Percentiles rank a stretch among this genome's conserved stretches.
phyloP scores from a whole-genome alignment of 1,284 basidiomycete genomes.

The Vanrija sp. region DNA sequence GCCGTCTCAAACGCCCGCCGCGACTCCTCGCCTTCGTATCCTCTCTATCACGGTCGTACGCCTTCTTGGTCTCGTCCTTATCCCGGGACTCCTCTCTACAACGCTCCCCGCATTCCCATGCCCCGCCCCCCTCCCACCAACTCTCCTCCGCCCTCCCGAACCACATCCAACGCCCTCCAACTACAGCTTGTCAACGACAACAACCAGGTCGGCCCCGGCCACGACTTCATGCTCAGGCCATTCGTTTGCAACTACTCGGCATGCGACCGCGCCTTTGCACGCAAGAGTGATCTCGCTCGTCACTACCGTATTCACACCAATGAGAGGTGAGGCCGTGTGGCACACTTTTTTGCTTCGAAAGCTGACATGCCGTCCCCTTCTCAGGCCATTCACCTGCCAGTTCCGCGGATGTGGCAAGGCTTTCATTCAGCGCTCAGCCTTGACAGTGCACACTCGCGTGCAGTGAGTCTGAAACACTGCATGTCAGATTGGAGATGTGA shows the following conservation, averaged over 20 bases:
- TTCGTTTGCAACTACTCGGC: conserved; percentile 44
- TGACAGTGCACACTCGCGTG: conserved; percentile 50
- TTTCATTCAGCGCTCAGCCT: conserved; percentile 49
- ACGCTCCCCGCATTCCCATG: not conserved
- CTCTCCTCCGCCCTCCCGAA: not conserved
- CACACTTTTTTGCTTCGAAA: not conserved
- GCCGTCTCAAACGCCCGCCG: not conserved
- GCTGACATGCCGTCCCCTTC: not conserved
- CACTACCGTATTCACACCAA: conserved; percentile 52
- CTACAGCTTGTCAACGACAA: conserved; percentile 45
- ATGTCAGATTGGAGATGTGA: no score
- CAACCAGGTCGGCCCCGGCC: conserved; percentile 39
- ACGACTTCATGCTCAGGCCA: conserved; percentile 33
- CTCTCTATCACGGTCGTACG: not conserved
- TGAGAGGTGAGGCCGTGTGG: conserved; percentile 34
- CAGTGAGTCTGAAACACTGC: conserved; percentile 42
- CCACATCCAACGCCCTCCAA: not conserved
- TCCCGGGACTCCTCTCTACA: not conserved
- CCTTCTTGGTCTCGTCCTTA: not conserved
- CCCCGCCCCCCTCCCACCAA: not conserved
- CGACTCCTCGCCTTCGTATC: not conserved
- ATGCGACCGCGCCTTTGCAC: conserved; percentile 53
- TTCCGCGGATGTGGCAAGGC: conserved; percentile 43
- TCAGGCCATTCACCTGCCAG: conserved; percentile 47
- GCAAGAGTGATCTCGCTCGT: conserved; percentile 52